Evolutionary conservation across 176 grass and related monocot species (phyloP).

Genomic region (Chrysopogon serrulatus): DNA sequence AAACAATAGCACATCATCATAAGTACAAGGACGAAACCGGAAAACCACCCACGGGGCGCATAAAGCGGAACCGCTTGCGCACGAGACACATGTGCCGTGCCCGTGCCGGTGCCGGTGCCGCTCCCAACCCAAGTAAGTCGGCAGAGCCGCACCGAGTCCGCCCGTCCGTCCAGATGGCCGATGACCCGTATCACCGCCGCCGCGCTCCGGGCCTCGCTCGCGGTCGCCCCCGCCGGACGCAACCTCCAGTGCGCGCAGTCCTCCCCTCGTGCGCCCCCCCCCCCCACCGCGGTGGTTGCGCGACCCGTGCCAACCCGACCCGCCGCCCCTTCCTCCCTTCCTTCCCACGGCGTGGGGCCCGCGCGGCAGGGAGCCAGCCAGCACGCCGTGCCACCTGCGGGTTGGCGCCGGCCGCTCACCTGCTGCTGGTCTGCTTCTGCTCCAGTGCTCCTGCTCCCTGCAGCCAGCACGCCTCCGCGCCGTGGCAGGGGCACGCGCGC

Average conservation of each 20-base stretch:
- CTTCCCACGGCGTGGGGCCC: too few relatives aligned
- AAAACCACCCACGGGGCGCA: background rate
- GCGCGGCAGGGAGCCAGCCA: too few relatives aligned
- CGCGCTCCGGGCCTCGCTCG: background rate
- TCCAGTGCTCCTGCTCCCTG: too few relatives aligned
- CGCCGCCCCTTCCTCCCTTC: background rate
- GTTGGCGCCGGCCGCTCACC: conserved; percentile 10
- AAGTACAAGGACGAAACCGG: background rate
- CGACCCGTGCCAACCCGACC: background rate
- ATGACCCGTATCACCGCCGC: background rate
- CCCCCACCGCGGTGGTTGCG: background rate
- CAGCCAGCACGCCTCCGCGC: too few relatives aligned
- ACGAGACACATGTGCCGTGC: background rate
- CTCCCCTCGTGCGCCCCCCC: background rate
- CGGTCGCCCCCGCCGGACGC: background rate
- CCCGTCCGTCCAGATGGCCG: background rate
- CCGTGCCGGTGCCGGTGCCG: too few relatives aligned
- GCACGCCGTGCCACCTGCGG: background rate
- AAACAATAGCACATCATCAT: too few relatives aligned
- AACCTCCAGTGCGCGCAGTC: background rate
- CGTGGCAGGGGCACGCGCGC: background rate
- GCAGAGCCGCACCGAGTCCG: background rate
- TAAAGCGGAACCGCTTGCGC: background rate
- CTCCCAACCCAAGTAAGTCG: background rate
- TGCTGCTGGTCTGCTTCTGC: background rate